Base-by-base conservation (phyloP, 106 monocot genomes). In the Xerophyta viscosa region DNA sequence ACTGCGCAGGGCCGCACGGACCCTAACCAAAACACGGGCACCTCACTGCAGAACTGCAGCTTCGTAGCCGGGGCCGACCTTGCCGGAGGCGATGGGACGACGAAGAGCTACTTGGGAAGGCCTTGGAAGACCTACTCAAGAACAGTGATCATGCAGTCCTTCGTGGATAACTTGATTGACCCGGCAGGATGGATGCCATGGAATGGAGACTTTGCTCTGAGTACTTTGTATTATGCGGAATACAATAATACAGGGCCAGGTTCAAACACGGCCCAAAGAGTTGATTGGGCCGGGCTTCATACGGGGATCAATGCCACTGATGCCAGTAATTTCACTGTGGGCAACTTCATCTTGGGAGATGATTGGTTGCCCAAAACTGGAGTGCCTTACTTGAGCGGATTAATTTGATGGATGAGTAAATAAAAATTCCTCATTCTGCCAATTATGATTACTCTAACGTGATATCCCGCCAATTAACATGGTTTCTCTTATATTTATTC, bases 21-120 rank as follows among this genome's bases (percentile, higher is more conserved):
- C 44, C 87, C 82, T 2, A 83, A 83, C 57, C 92, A 92, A 66
- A 92, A 92, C 74, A 83, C 92, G 0, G 84, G 92, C n/a, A 92
- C 63, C 1, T 73, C 86, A 0, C 74, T 92, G 37, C 87, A 80
- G 22, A 57, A 52, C 51, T 73, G 87, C 51, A 62, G 4, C 4
- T 42, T 92, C 13, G 20, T 52, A 9, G 67, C 79, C 5, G 60
- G 76, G 0, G 14, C 59, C 0, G 86, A 87, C 22, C 67, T 87
- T 20, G 63, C 73, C 0, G 44, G 46, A 6, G 52, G 29, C 58
- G n/a, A 21, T 9, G n/a, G n/a, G n/a, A 53, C 57, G 2, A 71
- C 70, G 0, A 44, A 20, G 8, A 85, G 81, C 0, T 91, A 69
- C 66, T 72, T 91, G 5, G 91, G 91, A 4, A 50, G 91, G 20